Percentiles rank a stretch among this genome's conserved stretches.
Evolutionary conservation across 768 basidiomycete species (phyloP).

Genomic region (Lanmaoa rubissima): DNA sequence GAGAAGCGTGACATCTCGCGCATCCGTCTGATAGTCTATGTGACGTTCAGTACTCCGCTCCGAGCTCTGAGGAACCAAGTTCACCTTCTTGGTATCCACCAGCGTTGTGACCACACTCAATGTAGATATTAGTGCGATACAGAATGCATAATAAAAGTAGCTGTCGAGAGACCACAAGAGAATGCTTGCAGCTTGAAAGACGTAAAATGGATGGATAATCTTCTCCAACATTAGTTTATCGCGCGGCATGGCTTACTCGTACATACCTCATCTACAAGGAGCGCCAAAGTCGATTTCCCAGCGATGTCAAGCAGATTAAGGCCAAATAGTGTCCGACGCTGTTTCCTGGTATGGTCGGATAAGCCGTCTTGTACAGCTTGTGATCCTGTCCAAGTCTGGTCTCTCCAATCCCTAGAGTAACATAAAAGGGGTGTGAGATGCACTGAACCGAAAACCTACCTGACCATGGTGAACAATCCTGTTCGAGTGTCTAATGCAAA

Average conservation of each 20-base stretch:
- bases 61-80: slow-evolving; percentile 9
- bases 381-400: slow-evolving; percentile 67
- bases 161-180: slow-evolving; percentile 92
- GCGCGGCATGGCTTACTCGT: neutral
- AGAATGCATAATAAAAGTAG: slow-evolving; percentile 97
- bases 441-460: slow-evolving; percentile 42
- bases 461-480: slow-evolving; percentile 78
- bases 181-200: slow-evolving; percentile 96
- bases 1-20: slow-evolving; percentile 92
- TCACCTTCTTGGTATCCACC: slow-evolving; percentile 86
- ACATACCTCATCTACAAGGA: slow-evolving; percentile 87
- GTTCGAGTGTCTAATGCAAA: slow-evolving; percentile 84
- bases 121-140: slow-evolving; percentile 88
- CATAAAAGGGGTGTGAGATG: slow-evolving; percentile 4
- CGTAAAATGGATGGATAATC: slow-evolving; percentile 97
- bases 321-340: slow-evolving; percentile 76
- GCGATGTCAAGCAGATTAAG: slow-evolving; percentile 87
- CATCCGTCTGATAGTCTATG: slow-evolving; percentile 88
- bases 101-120: slow-evolving; percentile 83
- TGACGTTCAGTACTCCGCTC: slow-evolving; percentile 4
- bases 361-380: slow-evolving; percentile 66
- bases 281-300: slow-evolving; percentile 71
- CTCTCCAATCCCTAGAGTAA: slow-evolving; percentile 80
- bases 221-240: slow-evolving; percentile 23
- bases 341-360: slow-evolving; percentile 48